Base-by-base conservation (phyloP, 2,329 filamentous ascomycete genomes). In the Torrubiella hemipterigena region DNA sequence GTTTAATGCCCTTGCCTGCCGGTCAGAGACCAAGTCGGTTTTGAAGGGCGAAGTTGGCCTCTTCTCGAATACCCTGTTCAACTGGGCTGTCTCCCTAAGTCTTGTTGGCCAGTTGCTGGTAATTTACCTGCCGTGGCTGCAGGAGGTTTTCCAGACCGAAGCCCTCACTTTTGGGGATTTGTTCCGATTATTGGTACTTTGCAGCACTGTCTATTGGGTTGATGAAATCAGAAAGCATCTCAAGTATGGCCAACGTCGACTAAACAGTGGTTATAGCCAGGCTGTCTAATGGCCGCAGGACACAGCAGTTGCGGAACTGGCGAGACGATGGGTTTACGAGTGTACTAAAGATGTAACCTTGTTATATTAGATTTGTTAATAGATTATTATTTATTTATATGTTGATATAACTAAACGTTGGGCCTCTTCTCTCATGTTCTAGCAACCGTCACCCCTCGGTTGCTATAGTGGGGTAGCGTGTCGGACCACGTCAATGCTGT, bases 1-100 rank as follows among this genome's bases (percentile, higher is more conserved):
- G 91, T 95, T 96, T 67, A 96, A 98, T 56, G 91, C 91, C 2
- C 67, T 98, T 15, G 80, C 84, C 12, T 98, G 91, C 58, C 83
- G 91, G 29, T 93, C 82, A 7, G 87, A 94, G 51, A 77, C 73
- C 39, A 96, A 96, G 55, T 93, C 83, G 9, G 67, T 98, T 5
- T 69, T 98, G 4, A 70, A 80, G 17, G 89, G 91, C 24, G 87
- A 98, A 51, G 68, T 93, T 30, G 75, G 81, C 7, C 54, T 93
- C 10, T 81, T 91, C 35, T 76, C 78, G 7, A 98, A 98, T 52
- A 80, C 77, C 37, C 81, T 98, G 58, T 98, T 98, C 62, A 96
- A 96, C 57, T 94, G 89, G 66, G 87, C 91, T 1, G 91, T 98
- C 3, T 70, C 80, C 7, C 77, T 91, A 16, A 89, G 81, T 50